Conservation (phyloP, 345 rosid genomes). For the Heritiera littoralis region DNA sequence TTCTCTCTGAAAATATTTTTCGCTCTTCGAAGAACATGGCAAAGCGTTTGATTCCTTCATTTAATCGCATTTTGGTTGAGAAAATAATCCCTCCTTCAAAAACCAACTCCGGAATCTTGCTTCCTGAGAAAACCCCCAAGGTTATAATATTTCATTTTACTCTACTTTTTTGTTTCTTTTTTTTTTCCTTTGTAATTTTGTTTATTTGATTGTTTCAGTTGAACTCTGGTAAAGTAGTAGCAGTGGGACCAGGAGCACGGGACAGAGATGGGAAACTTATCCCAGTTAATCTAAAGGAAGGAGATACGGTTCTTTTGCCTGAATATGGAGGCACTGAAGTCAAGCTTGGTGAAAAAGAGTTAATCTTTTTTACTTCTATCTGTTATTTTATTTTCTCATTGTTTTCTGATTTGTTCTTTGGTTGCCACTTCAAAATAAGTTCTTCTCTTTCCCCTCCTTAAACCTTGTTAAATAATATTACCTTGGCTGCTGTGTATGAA, state of each 20-base stretch:
- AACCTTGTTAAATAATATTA: neutral
- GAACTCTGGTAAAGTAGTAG: conserved; percentile 72
- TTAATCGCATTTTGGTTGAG: conserved; percentile 74
- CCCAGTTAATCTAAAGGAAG: conserved; percentile 76
- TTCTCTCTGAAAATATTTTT: too few relatives aligned
- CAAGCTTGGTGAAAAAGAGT: conserved; percentile 81
- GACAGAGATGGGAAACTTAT: conserved; percentile 60
- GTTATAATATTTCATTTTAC: conserved; percentile 27
- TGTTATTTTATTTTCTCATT: neutral
- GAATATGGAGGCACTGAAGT: conserved; percentile 77
- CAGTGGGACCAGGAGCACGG: conserved; percentile 75
- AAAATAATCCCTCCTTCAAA: conserved; percentile 68
- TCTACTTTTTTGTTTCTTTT: neutral
- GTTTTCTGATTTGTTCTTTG: neutral
- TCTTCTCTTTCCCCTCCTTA: neutral
- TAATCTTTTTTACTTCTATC: conserved; percentile 20
- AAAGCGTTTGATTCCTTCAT: conserved; percentile 71
- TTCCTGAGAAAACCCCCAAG: conserved; percentile 69
- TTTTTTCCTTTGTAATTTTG: too few relatives aligned
- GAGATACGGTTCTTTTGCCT: conserved; percentile 75
- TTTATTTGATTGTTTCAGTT: conserved; percentile 39
- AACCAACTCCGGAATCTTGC: conserved; percentile 67
- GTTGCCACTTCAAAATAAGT: too few relatives aligned
- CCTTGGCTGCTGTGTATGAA: too few relatives aligned
- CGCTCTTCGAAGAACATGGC: conserved; percentile 44